These are phyloP conservation scores for Onygenales sp. DNA, from an alignment of 2,329 filamentous ascomycete genomes.

Conservation along the genomic window DNA sequence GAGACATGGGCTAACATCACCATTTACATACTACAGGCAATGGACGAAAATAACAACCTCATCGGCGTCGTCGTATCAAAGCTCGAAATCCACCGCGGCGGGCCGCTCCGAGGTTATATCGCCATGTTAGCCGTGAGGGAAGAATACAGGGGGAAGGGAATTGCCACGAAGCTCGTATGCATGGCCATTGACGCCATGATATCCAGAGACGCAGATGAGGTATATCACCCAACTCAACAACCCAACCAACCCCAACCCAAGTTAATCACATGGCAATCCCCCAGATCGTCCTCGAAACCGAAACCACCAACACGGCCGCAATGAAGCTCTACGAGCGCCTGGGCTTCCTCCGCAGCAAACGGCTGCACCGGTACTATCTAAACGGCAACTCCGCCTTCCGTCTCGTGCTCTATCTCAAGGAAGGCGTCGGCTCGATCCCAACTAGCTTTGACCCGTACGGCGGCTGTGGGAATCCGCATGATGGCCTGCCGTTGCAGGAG, in stretches of 20 bases:
- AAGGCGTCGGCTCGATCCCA: conserved; percentile 39
- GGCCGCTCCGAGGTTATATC: conserved; percentile 86
- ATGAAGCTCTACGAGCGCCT: conserved; percentile 89
- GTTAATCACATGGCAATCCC: neutral
- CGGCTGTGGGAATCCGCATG: conserved; percentile 3
- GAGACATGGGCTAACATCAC: neutral
- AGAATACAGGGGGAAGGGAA: conserved; percentile 69
- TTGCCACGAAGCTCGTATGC: conserved; percentile 80
- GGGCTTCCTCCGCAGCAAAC: conserved; percentile 86
- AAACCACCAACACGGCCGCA: conserved; percentile 81
- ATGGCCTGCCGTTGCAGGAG: conserved; percentile 7
- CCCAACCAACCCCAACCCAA: neutral
- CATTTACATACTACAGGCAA: conserved; percentile 30
- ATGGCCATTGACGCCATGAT: conserved; percentile 89
- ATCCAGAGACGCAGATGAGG: conserved; percentile 72
- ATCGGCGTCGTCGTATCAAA: conserved; percentile 93
- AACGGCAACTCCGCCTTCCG: conserved; percentile 94
- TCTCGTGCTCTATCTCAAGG: conserved; percentile 70
- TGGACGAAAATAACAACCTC: conserved; percentile 47
- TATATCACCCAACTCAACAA: conserved; percentile 16
- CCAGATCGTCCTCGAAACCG: conserved; percentile 82
- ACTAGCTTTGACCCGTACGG: conserved; percentile 25
- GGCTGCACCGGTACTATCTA: conserved; percentile 87
- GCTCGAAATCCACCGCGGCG: conserved; percentile 78
- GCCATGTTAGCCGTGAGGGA: conserved; percentile 94